These are phyloP conservation scores for Calonectria pseudoreteaudii DNA, from an alignment of 2,329 filamentous ascomycete species.

Conservation along the genomic window DNA sequence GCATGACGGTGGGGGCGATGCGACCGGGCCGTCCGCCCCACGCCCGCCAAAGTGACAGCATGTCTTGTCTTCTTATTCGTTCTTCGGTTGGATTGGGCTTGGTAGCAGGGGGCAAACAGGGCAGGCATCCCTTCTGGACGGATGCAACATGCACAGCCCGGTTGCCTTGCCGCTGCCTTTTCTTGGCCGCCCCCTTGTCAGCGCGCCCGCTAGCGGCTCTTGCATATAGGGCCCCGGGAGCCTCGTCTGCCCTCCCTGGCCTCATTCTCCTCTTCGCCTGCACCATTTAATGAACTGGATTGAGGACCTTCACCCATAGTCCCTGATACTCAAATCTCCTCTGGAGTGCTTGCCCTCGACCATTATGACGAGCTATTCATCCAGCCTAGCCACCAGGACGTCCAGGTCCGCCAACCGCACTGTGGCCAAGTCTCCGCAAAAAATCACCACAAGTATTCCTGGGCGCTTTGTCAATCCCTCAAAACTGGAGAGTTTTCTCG, in stretches of 20 bases:
- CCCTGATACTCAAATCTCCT: no score
- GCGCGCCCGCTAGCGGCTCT: not conserved
- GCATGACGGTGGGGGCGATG: not conserved
- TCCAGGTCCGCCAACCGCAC: not conserved
- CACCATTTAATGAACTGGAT: not conserved
- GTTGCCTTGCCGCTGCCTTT: not conserved
- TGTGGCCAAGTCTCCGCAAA: not conserved
- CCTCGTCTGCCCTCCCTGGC: not conserved
- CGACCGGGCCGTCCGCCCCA: no score
- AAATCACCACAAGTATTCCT: conserved; percentile 3
- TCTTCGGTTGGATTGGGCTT: not conserved
- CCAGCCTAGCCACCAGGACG: not conserved
- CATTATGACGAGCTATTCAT: not conserved
- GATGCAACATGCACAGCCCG: not conserved
- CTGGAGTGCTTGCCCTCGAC: not conserved
- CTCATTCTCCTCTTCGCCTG: not conserved
- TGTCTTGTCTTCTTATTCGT: not conserved
- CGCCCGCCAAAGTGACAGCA: no score
- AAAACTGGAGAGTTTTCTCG: conserved; percentile 10
- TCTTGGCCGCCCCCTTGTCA: not conserved
- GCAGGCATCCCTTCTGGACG: not conserved
- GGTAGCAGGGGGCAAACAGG: not conserved
- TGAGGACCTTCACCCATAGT: not conserved
- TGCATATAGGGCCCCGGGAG: not conserved
- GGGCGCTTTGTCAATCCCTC: conserved; percentile 8